phyloP scores from a whole-genome alignment of 2,329 filamentous ascomycete genomes.

The Ceratocystis harringtonii region DNA sequence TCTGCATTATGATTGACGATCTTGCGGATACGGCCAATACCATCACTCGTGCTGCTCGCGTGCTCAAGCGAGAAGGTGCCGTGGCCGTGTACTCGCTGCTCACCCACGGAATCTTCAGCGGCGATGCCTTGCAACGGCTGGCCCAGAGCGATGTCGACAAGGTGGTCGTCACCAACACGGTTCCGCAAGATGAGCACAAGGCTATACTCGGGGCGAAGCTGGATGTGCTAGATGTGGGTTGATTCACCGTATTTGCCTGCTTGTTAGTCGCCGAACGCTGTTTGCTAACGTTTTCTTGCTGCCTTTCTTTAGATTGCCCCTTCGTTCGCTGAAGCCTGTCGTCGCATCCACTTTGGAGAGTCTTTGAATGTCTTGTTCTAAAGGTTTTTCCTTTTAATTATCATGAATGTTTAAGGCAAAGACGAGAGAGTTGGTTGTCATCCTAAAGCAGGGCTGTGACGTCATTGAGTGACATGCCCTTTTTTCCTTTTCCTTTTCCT shows the following conservation, averaged over 20 bases:
- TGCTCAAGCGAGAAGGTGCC: conserved; percentile 94
- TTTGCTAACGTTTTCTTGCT: not conserved
- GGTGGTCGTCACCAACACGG: conserved; percentile 88
- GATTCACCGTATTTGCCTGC: conserved; percentile 6
- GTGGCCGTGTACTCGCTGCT: conserved; percentile 79
- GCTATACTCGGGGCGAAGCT: conserved; percentile 65
- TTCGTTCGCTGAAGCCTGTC: conserved; percentile 89
- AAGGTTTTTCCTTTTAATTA: not conserved
- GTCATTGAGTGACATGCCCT: not conserved
- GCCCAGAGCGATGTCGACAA: conserved; percentile 87
- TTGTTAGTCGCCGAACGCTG: not conserved
- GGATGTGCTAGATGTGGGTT: conserved; percentile 57
- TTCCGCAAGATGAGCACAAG: conserved; percentile 73
- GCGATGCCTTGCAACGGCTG: conserved; percentile 86
- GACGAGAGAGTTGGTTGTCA: not conserved
- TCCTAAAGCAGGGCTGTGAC: not conserved
- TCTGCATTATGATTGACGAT: conserved; percentile 86
- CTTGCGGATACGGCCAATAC: conserved; percentile 93
- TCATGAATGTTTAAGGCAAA: not conserved
- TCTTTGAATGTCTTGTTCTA: conserved; percentile 84
- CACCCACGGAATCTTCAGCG: conserved; percentile 88
- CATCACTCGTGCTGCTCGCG: conserved; percentile 86
- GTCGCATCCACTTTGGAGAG: conserved; percentile 91
- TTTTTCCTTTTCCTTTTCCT: not conserved
- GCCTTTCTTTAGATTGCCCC: conserved; percentile 42